Conservation (phyloP, 331 rosid species). For the Quercus phellos region DNA sequence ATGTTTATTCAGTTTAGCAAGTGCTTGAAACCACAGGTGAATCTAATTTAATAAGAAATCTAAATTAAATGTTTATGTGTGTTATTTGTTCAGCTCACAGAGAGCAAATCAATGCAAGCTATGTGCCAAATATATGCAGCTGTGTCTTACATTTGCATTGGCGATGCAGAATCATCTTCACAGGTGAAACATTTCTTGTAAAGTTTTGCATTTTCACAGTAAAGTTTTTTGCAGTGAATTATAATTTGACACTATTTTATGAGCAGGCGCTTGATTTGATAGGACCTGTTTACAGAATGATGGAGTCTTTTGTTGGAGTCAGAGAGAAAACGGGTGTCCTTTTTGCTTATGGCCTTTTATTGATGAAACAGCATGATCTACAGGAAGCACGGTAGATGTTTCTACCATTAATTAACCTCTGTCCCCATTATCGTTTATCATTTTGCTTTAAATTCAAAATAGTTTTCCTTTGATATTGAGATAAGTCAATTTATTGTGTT, state of each 20-base stretch:
- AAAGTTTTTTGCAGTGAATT: background rate
- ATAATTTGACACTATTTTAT: slow-evolving; percentile 27
- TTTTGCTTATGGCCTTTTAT: slow-evolving; percentile 87
- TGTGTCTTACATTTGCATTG: slow-evolving; percentile 90
- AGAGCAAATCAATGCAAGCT: slow-evolving; percentile 92
- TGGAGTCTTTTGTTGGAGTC: slow-evolving; percentile 96
- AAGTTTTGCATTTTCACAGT: background rate
- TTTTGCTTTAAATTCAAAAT: background rate
- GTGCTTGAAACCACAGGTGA: slow-evolving; percentile 3
- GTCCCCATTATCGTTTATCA: slow-evolving; percentile 1
- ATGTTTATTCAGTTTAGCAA: slow-evolving; percentile 2
- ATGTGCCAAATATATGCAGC: slow-evolving; percentile 93
- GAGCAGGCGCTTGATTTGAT: slow-evolving; percentile 93
- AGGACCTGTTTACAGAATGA: slow-evolving; percentile 80
- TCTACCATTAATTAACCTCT: background rate
- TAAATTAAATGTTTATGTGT: slow-evolving; percentile 25
- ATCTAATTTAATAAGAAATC: slow-evolving; percentile 20
- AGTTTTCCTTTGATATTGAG: background rate
- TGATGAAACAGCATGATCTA: slow-evolving; percentile 90
- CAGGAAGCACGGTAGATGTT: slow-evolving; percentile 87
- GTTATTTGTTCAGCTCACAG: slow-evolving; percentile 55
- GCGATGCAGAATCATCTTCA: slow-evolving; percentile 91
- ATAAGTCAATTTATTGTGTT: slow-evolving; percentile 3
- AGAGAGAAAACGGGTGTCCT: slow-evolving; percentile 92
- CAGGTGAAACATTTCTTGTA: slow-evolving; percentile 47